A percentile compares a stretch with the other conserved stretches of the same genome.
Conservation (phyloP, 768 basidiomycete species). For the Boletus pseudopeckii region DNA sequence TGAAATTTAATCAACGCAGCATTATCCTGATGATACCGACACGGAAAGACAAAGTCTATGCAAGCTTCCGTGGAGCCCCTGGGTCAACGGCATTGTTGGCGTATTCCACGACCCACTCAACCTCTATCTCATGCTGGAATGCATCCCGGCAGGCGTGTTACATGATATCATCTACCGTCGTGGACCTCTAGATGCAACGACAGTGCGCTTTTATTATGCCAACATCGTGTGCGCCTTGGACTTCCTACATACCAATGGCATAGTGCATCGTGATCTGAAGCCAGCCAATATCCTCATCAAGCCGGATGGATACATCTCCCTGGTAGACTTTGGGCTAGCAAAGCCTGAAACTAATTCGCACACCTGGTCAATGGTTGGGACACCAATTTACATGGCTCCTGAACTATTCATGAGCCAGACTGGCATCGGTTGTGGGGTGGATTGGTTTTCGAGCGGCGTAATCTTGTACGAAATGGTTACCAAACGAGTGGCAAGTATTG, state of each 20-base stretch:
- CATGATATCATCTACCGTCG: conserved; percentile 33
- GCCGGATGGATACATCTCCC: conserved; percentile 49
- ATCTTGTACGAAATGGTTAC: conserved; percentile 53
- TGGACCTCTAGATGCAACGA: conserved; percentile 31
- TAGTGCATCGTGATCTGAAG: conserved; percentile 56
- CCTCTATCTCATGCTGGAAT: conserved; percentile 51
- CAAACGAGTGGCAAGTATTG: conserved; percentile 29
- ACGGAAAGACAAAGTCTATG: conserved; percentile 42
- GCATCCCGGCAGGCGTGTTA: conserved; percentile 44
- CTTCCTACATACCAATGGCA: conserved; percentile 42
- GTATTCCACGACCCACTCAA: conserved; percentile 45
- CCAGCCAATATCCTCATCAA: conserved; percentile 57
- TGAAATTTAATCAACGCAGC: conserved; percentile 15
- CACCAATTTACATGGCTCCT: conserved; percentile 48
- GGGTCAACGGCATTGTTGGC: conserved; percentile 45
- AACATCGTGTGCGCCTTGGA: conserved; percentile 51
- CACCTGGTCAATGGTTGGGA: conserved; percentile 40
- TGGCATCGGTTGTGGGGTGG: conserved; percentile 34
- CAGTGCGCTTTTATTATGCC: conserved; percentile 49
- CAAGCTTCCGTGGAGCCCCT: conserved; percentile 51
- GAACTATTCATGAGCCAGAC: conserved; percentile 35
- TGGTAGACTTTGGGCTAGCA: conserved; percentile 52
- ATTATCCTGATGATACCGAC: conserved; percentile 31
- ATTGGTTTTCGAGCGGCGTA: conserved; percentile 56
- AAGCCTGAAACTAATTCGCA: conserved; percentile 16